These are phyloP conservation scores for Parastagonospora avenae DNA, from an alignment of 2,329 filamentous ascomycete species.

Conservation along the genomic window DNA sequence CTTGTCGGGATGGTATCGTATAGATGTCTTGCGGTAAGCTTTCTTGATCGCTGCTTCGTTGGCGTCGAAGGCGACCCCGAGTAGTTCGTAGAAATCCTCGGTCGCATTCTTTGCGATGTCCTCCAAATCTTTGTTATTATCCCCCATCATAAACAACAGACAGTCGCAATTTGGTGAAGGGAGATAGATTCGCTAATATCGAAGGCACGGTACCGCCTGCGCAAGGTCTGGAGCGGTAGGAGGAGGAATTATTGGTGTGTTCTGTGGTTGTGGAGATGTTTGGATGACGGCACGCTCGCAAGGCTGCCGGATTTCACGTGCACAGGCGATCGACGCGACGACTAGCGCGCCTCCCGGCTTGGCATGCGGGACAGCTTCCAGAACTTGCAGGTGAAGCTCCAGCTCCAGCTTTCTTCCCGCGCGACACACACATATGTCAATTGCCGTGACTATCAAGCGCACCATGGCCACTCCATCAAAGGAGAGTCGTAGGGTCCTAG, in stretches of 20 bases:
- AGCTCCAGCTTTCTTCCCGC: constrained; percentile 1
- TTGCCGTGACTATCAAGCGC: constrained; percentile 17
- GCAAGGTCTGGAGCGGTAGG: background rate
- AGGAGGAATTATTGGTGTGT: background rate
- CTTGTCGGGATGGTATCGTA: constrained; percentile 96
- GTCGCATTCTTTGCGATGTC: constrained; percentile 48
- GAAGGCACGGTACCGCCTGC: background rate
- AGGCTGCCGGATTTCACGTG: constrained; percentile 18
- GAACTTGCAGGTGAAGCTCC: constrained; percentile 12
- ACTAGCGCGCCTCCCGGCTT: constrained; percentile 20
- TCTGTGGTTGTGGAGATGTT: background rate
- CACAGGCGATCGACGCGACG: constrained; percentile 10
- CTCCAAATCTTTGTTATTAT: constrained; percentile 49
- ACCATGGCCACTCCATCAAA: constrained; percentile 33
- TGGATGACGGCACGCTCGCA: background rate
- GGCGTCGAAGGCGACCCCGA: constrained; percentile 69
- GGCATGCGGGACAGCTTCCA: constrained; percentile 18
- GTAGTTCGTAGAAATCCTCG: constrained; percentile 76
- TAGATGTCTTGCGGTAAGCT: constrained; percentile 81
- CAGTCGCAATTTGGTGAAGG: background rate
- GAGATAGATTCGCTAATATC: no score
- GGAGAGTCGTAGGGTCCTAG: constrained; percentile 55
- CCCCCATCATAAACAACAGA: constrained; percentile 35
- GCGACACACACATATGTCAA: constrained; percentile 33
- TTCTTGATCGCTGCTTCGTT: constrained; percentile 76